A percentile compares a stretch with the other conserved stretches of the same genome.
These are phyloP conservation scores for Brassica incana DNA, from an alignment of 345 rosid species.

Conservation along the genomic window DNA sequence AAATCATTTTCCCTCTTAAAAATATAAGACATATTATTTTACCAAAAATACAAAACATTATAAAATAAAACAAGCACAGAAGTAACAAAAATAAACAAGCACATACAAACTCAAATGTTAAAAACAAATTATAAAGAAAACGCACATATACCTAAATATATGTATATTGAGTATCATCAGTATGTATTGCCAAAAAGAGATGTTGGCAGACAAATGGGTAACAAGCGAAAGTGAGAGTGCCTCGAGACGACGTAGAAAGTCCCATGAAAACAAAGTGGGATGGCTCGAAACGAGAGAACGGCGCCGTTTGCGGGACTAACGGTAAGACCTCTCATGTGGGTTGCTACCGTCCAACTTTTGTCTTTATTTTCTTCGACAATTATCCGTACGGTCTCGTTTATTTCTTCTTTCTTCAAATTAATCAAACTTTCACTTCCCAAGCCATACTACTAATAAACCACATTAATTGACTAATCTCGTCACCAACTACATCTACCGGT, in stretches of 20 bases:
- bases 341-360: conserved; percentile 32
- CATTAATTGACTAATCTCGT: not conserved
- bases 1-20: not conserved
- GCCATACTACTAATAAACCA: not conserved
- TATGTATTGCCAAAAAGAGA: not conserved
- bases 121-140: not conserved
- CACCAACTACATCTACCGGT: not conserved
- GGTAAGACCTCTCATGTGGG: conserved; percentile 21
- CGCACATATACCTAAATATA: not conserved
- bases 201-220: conserved; percentile 12
- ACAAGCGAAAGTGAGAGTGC: conserved; percentile 11
- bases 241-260: conserved; percentile 28
- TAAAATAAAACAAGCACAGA: too few relatives aligned
- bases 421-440: not conserved
- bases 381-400: conserved; percentile 26
- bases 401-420: not conserved
- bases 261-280: conserved; percentile 27
- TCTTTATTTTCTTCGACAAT: conserved; percentile 23
- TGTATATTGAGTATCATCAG: not conserved
- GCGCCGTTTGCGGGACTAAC: conserved; percentile 39
- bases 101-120: not conserved
- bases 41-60: not conserved
- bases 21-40: too few relatives aligned
- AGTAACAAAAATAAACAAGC: not conserved
- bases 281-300: conserved; percentile 36